Evolutionary conservation across 768 basidiomycete species (phyloP), one percentile per base, ranked within the genome.

Genomic region (Leccinellum rugosiceps): DNA sequence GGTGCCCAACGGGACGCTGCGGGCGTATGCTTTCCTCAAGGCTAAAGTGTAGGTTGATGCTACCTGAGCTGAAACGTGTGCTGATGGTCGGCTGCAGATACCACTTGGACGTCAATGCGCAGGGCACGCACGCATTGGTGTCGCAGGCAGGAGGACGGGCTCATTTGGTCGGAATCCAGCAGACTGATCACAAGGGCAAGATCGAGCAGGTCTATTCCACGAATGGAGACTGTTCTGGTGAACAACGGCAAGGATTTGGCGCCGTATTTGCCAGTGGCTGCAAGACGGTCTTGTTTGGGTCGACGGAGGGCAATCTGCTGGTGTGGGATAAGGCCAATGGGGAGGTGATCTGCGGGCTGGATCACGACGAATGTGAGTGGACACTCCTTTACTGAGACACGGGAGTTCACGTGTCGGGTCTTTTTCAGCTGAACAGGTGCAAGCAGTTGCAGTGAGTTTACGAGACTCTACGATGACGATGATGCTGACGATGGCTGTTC

Each of bases 1-100:
- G 64, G 74, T 88, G 57, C 84, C 85, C 0, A 86, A 86, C 60
- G 86, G 86, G 26, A 86, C 81, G 13, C 71, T 86, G 46, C 80
- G 82, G 5, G 84, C 82, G 11, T 82, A 82, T 56, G 74, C 80
- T 6, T 86, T 87, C 63, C 74, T 87, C 58, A 76, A 80, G 68
- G 72, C 79, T 45, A 80, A 77, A 69, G 81, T 88, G 87, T 86
- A 61, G 60, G 83, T 72, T 9, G 6, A 21, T 7, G 1, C 6
- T 41, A 11, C 34, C n/a, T 25, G 15, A 21, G 28, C 38, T 17
- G 17, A 31, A 4, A 17, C 32, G 38, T 38, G 3, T 4, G 35
- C 55, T 69, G 56, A 76, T 30, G 26, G n/a, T 14, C 19, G 19
- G 30, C 28, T 4, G 30, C 58, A 87, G 86, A 62, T 78, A 74